Evolutionary conservation across 1,139 yeast genomes (phyloP), one percentile per base, ranked within the genome.

Genomic region (Geotrichum klebahnii): DNA sequence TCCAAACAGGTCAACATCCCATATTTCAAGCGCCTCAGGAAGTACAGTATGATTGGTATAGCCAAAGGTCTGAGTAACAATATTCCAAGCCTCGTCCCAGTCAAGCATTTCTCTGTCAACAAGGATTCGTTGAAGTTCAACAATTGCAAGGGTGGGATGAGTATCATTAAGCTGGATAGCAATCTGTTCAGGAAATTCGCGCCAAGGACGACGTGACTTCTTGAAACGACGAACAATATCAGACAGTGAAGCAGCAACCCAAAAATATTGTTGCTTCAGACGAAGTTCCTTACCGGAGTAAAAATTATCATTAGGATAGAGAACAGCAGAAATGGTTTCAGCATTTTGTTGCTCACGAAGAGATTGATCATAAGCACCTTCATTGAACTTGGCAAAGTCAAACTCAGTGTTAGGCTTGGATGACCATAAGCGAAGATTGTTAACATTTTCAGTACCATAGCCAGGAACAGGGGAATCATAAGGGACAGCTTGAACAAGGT

Each of bases 161-260:
- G 97, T 89, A 65, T 89, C 97, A 67, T 89, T 89, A 68, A 90
- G 78, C 72, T 90, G 97, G 65, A 89, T 89, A 40, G 96, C 96
- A 55, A 86, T 80, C 65, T 84, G 84, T 54, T 86, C 94, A 31
- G 96, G 80, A 67, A 89, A 85, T 64, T 83, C 88, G 40, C 74
- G 65, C 95, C 96, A 89, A 48, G 88, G 78, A 63, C 83, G 79
- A 62, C 81, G 80, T 49, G 81, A 69, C 72, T 89, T 89, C 68
- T 88, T 83, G 73, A 86, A 89, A 63, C 97, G 80, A 66, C 97
- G 83, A 44, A 89, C 81, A 61, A 90, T 89, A 67, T 90, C 97
- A 62, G 85, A 89, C 58, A 90, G 76, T 6, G 96, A 86, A 42
- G 97, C 97, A 47, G 95, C 83, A 50, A 90, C 96, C 97, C 97